Base-by-base conservation (phyloP, 352 stramenopile species). In the Aphanomyces stellatus region DNA sequence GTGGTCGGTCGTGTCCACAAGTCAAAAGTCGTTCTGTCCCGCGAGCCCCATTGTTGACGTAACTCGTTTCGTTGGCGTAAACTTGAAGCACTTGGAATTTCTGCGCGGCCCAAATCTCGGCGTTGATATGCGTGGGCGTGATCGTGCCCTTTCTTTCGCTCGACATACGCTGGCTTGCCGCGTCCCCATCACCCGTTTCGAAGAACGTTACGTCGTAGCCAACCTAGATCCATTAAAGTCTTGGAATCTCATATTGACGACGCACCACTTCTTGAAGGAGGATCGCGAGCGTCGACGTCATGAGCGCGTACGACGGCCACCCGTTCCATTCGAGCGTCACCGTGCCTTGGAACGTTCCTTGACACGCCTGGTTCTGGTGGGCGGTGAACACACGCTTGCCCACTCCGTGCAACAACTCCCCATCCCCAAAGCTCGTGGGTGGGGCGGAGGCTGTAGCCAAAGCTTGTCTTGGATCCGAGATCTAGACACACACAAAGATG, bases 81-180 rank as follows among this genome's bases (percentile, higher is more conserved):
- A 83, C 63, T 17, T 62, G 57, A 15, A 88, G 64, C 8, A 28
- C 35, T 2, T 46, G 49, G 24, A 84, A 72, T 1, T 76, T 77
- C 0, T 70, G 75, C 0, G 72, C 63, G 0, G 73, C 57, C 79
- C 80, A 88, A 0, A 85, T 74, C 28, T 88, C 82, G 25, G 80
- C 31, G 40, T 89, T 91, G 11, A 46, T n/a, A 46, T 46, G 56
- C 35, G 30, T 46, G 77, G 0, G 51, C 17, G 25, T 28, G 46
- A 8, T 2, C 2, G 17, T 53, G 1, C 46, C 46, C 1, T 30
- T 22, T 28, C 46, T 10, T 19, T 22, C 46, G 17, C 19, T 15
- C 46, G 46, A 53, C 46, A 53, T 53, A 1, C 46, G 46, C 2
- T 53, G 46, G 46, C 8, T 53, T 1, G 19, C 19, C 8, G 25